Evolutionary conservation across 176 grass and related monocot genomes (phyloP).

Genomic region (Zoysia japonica): DNA sequence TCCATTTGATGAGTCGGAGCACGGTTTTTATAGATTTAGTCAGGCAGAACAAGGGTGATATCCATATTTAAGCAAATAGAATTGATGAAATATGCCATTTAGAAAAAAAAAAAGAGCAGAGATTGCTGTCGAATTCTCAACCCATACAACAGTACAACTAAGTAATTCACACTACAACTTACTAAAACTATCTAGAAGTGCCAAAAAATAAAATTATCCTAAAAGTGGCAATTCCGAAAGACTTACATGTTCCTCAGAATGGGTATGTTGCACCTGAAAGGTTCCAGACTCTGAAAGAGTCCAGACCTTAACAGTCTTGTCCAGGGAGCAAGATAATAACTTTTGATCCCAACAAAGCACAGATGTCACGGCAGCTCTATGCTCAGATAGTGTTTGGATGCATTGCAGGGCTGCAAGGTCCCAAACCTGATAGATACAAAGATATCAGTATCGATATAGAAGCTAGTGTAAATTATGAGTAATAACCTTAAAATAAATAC

Average conservation of each 20-base stretch:
- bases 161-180: neutral
- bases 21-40: neutral
- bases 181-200: too few relatives aligned
- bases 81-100: constrained; percentile 1
- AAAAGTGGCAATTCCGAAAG: neutral
- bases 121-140: neutral
- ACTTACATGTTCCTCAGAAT: constrained; percentile 58
- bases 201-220: constrained; percentile 4
- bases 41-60: neutral
- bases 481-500: neutral
- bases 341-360: constrained; percentile 65
- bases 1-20: neutral
- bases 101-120: neutral
- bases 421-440: constrained; percentile 52
- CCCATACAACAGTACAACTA: neutral
- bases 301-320: constrained; percentile 62
- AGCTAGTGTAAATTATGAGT: neutral
- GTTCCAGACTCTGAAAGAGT: constrained; percentile 41
- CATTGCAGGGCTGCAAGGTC: constrained; percentile 53
- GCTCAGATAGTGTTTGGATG: constrained; percentile 54
- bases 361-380: constrained; percentile 63
- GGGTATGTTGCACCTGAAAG: constrained; percentile 51
- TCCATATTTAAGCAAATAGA: neutral
- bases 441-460: constrained; percentile 16
- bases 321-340: constrained; percentile 63